These are phyloP conservation scores for Abortiporus biennis DNA, from an alignment of 1,284 basidiomycete species.

Conservation along the genomic window DNA sequence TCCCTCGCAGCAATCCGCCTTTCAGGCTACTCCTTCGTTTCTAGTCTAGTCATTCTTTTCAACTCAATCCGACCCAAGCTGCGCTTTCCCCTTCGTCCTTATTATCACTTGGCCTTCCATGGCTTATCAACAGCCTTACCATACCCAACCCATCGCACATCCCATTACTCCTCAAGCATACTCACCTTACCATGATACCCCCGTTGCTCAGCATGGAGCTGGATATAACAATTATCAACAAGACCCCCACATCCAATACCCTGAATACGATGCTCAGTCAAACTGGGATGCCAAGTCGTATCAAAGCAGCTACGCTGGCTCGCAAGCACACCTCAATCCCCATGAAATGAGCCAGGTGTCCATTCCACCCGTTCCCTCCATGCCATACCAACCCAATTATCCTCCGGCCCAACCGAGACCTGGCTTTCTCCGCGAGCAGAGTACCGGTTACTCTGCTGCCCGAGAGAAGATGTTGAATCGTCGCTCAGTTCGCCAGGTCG, in stretches of 20 bases:
- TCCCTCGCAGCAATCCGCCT: too few species aligned
- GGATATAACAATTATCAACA: slow-evolving; percentile 10
- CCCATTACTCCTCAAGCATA: slow-evolving; percentile 9
- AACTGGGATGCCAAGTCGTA: slow-evolving; percentile 65
- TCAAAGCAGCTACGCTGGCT: slow-evolving; percentile 58
- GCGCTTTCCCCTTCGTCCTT: too few species aligned
- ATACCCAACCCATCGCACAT: slow-evolving; percentile 13
- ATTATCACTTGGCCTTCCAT: too few species aligned
- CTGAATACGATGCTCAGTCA: slow-evolving; percentile 32
- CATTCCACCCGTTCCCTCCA: slow-evolving; percentile 47
- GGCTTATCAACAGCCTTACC: slow-evolving; percentile 15
- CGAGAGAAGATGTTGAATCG: slow-evolving; percentile 75
- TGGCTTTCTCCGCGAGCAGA: slow-evolving; percentile 41
- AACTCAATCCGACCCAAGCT: too few species aligned
- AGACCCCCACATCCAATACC: slow-evolving; percentile 16
- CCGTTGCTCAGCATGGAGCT: slow-evolving; percentile 10
- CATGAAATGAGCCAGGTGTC: slow-evolving; percentile 49
- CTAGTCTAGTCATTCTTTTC: too few species aligned
- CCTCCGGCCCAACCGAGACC: slow-evolving; percentile 47
- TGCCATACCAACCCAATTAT: slow-evolving; percentile 45
- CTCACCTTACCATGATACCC: slow-evolving; percentile 5
- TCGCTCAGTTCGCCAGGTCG: slow-evolving; percentile 74
- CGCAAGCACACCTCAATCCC: slow-evolving; percentile 58
- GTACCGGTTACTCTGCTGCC: slow-evolving; percentile 61
- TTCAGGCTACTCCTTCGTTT: too few species aligned